Evolutionary conservation across 2,329 filamentous ascomycete genomes (phyloP).

Genomic region (Talaromyces sp.): DNA sequence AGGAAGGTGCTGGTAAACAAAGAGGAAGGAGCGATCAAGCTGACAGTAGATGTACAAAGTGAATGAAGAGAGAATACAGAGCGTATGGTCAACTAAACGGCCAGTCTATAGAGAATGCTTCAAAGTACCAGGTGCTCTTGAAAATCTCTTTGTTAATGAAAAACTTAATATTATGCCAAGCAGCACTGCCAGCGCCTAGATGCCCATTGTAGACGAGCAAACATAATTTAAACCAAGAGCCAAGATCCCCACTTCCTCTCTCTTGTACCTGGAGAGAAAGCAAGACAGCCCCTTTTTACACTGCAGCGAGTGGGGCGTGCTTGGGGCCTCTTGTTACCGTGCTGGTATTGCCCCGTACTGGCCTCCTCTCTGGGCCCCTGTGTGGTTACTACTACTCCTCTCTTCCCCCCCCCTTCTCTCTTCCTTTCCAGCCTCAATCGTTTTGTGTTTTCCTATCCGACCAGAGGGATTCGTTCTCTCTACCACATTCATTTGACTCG

Average conservation of each 20-base stretch:
- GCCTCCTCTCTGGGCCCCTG: slow-evolving; percentile 2
- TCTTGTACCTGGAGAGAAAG: neutral
- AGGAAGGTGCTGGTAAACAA: neutral
- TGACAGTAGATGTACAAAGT: neutral
- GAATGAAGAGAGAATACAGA: too few relatives aligned
- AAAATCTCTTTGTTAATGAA: too few relatives aligned
- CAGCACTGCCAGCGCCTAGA: neutral
- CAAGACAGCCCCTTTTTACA: slow-evolving; percentile 1
- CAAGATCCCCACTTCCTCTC: neutral
- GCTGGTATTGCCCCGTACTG: neutral
- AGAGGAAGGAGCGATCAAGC: neutral
- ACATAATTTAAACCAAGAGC: neutral
- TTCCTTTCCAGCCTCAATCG: slow-evolving; percentile 23
- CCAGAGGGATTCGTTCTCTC: slow-evolving; percentile 45
- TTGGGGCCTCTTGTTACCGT: neutral
- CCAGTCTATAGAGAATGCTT: neutral
- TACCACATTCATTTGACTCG: slow-evolving; percentile 41
- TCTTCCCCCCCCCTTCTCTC: slow-evolving; percentile 16
- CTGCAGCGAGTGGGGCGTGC: slow-evolving; percentile 1
- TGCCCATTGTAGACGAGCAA: neutral
- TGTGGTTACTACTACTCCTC: slow-evolving; percentile 14
- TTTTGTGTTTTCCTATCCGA: slow-evolving; percentile 42
- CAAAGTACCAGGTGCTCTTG: too few relatives aligned
- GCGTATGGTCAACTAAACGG: too few relatives aligned
- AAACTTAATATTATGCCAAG: neutral